Base-by-base conservation (phyloP, 805 yeast genomes). In the Spathaspora hagerdaliae region DNA sequence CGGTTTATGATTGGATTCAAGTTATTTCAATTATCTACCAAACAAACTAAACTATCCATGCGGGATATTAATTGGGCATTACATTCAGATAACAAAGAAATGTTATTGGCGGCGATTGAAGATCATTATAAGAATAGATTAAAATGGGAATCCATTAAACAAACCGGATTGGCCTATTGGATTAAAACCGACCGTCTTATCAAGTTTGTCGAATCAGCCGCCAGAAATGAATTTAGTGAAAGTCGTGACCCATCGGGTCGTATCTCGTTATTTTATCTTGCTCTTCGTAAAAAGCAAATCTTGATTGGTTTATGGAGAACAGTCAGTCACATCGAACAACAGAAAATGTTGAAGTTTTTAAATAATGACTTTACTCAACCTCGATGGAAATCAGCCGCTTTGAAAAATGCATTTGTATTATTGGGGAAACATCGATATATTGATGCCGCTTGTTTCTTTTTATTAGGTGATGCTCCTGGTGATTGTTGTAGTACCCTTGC, bases 401-500 rank as follows among this genome's bases (percentile, higher is more conserved):
- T 82, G 55, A 94, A 94, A 57, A 92, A 92, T 65, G 98, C 98
- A 0, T 92, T 81, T 71, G 98, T 88, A 0, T 67, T 92, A 37
- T 63, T 94, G 51, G 87, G 97, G 50, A 89, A 89, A 57, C 99
- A 91, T 62, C 70, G 98, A 36, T 87, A 77, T 57, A 67, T 77
- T 60, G 95, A 90, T 63, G 96, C 97, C 0, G 97, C 97, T 0
- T 82, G 84, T 19, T 91, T 94, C 60, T 92, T 92, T 63, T 63
- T 92, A 32, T 71, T 92, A 10, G 96, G 87, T 0, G 90, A 76
- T 42, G 72, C 90, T 0, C 64, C 88, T 11, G 77, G 77, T 44
- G 98, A 94, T 65, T 82, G 90, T 48, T 85, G 85, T 27, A 82
- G 77, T 58, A 92, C 90, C 0, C 59, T 92, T 15, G 74, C 85